These are phyloP conservation scores for Saururus chinensis DNA, from an alignment of 164 flowering plant species.

Conservation along the genomic window DNA sequence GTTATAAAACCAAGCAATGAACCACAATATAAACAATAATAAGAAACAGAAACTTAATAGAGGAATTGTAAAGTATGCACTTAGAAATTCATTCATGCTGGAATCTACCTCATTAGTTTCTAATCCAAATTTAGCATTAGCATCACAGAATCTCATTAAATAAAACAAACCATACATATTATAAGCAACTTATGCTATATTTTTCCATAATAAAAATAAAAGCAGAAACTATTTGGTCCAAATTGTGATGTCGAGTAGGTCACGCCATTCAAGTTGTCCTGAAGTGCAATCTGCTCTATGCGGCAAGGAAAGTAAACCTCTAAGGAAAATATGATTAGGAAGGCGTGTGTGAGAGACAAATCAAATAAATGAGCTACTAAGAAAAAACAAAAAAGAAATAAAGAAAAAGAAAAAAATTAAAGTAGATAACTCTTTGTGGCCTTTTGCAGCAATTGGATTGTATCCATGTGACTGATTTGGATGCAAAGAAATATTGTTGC, in stretches of 20 bases:
- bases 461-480: conserved; percentile 64
- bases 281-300: conserved; percentile 93
- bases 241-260: conserved; percentile 81
- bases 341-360: neutral
- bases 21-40: no score
- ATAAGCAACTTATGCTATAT: no score
- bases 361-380: neutral
- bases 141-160: no score
- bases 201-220: neutral
- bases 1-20: no score
- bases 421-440: conserved; percentile 96
- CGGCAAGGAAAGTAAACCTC: conserved; percentile 50
- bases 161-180: no score
- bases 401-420: no score
- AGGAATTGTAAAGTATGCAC: no score
- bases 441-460: conserved; percentile 75
- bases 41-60: no score
- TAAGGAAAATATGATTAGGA: conserved; percentile 4
- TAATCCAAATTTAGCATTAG: no score
- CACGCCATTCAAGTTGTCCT: conserved; percentile 85
- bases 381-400: no score
- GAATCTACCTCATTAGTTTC: no score
- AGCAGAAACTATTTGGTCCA: conserved; percentile 84
- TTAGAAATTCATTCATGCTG: no score
- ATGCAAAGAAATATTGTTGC: conserved; percentile 63